These are phyloP conservation scores for sunflower (Helianthus annuus) DNA, from an alignment of 129 eudicot species.

Conservation along the genomic window HanXRQr2.0-SUNRISE NC_035440.2:67937067-67937566, in stretches of 20 bases:
- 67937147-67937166: not conserved
- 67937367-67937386: slow-evolving; percentile 89
- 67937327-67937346: slow-evolving; percentile 80
- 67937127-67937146: not conserved
- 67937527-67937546: too few relatives aligned
- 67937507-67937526: too few relatives aligned
- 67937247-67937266: slow-evolving; percentile 59
- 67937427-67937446: too few relatives aligned
- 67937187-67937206: slow-evolving; percentile 90
- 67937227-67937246: slow-evolving; percentile 93
- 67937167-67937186: slow-evolving; percentile 82
- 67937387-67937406: slow-evolving; percentile 76
- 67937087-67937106: not conserved
- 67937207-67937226: slow-evolving; percentile 93
- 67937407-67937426: slow-evolving; percentile 51
- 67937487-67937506: too few relatives aligned
- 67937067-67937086: slow-evolving; percentile 91
- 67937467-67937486: too few relatives aligned
- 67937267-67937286: not conserved
- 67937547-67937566: too few relatives aligned
- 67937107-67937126: not conserved
- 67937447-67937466: too few relatives aligned
- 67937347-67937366: slow-evolving; percentile 91
- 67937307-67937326: slow-evolving; percentile 64
- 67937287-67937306: slow-evolving; percentile 2